A percentile compares a stretch with the other conserved stretches of the same genome.
Evolutionary conservation across 257 asterid genomes (phyloP).

Genomic region (Solanum chmielewskii): DNA sequence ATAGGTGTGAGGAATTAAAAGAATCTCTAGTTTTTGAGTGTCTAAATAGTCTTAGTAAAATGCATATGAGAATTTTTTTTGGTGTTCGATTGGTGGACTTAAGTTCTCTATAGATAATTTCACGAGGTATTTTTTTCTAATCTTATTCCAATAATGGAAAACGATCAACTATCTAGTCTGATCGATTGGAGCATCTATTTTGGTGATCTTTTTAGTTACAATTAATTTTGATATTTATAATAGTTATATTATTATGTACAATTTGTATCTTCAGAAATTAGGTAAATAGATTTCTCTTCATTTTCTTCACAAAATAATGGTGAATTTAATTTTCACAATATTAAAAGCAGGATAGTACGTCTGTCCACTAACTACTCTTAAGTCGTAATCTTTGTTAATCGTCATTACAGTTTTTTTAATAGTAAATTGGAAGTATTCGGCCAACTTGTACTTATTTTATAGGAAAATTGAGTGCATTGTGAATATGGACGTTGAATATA

Average conservation of each 20-base stretch:
- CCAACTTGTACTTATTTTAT: neutral
- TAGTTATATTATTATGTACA: neutral
- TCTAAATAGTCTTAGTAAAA: neutral
- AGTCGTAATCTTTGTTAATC: neutral
- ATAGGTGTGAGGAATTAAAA: neutral
- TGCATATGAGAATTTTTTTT: neutral
- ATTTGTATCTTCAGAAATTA: neutral
- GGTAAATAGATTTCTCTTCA: neutral
- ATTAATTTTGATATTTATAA: too few relatives aligned
- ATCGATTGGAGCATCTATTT: neutral
- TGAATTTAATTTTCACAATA: neutral
- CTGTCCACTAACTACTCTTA: neutral
- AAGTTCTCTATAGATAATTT: too few relatives aligned
- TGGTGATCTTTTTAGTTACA: too few relatives aligned
- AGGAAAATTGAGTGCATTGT: neutral
- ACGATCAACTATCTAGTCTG: neutral
- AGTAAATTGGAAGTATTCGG: neutral
- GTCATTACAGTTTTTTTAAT: neutral
- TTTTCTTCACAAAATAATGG: neutral
- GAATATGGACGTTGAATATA: neutral
- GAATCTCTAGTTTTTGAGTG: neutral
- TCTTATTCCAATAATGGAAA: too few relatives aligned
- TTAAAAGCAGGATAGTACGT: neutral
- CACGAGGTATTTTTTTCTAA: too few relatives aligned
- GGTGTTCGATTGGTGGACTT: neutral